Evolutionary conservation across 768 basidiomycete species (phyloP), one percentile per base, ranked within the genome.

Genomic region (Hortiboletus flavorubellus): DNA sequence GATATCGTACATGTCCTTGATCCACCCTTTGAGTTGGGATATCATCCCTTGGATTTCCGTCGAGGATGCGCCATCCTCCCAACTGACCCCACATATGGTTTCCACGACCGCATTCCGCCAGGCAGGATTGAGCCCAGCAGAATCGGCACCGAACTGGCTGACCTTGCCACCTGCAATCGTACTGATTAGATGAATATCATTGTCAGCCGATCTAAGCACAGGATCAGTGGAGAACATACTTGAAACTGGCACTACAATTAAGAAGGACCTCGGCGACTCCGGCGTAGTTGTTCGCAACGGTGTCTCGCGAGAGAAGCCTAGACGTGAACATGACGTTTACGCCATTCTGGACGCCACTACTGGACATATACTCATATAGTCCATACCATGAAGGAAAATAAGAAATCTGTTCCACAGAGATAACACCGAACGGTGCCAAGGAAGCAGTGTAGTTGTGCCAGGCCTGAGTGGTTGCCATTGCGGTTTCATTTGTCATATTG

Each of bases 51-150:
- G 33, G 40, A 69, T 67, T 23, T 58, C 61, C 2, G 30, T 23
- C 8, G 56, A 44, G 6, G 63, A 49, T 0, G 62, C 23, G 9
- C 64, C 67, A 21, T 72, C 68, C 0, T 55, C 55, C 67, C 73
- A 56, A 11, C 21, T 2, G 49, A 64, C 4, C 0, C 53, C 56
- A 26, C 65, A 64, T 7, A 60, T 45, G 2, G 69, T 58, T 31
- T 78, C 63, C 6, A 70, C 64, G 9, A 80, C 43, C 0, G 78
- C 71, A 14, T 70, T 68, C 5, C 80, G 70, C 79, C 80, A 83
- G 2, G 74, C 76, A 11, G 79, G 80, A 63, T 80, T 73, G n/a
- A 80, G 53, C 9, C 76, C 79, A 12, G 71, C 67, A 4, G 76
- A 72, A 43, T 72, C 66, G 0, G 78, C 73, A 23, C 72, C 61